phyloP scores from a whole-genome alignment of 139 green algal species.

The Chlamydomonas incerta region DNA sequence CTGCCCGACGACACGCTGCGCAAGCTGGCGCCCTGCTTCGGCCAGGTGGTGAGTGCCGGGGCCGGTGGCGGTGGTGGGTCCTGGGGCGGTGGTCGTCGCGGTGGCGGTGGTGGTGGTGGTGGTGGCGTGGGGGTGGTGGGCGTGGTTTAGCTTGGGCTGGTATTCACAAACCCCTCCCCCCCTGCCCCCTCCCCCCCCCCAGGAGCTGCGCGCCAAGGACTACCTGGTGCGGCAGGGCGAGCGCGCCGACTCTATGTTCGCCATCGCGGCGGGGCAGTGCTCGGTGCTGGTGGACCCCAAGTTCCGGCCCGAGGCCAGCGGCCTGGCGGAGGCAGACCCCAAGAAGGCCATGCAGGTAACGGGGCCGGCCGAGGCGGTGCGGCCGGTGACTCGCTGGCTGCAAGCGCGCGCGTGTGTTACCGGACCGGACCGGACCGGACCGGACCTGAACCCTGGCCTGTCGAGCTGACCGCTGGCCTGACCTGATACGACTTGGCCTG shows the following conservation, averaged over 20 bases:
- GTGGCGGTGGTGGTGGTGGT: too few species aligned
- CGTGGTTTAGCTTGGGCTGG: too few species aligned
- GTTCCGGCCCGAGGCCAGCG: background rate
- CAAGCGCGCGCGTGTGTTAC: too few species aligned
- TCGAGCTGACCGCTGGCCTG: too few species aligned
- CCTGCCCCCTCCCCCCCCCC: too few species aligned
- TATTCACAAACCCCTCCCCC: too few species aligned
- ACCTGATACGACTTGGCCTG: too few species aligned
- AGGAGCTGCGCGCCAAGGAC: slow-evolving; percentile 27
- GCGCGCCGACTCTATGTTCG: slow-evolving; percentile 47
- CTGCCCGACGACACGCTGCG: slow-evolving; percentile 43
- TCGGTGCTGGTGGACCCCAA: slow-evolving; percentile 46
- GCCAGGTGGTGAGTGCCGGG: background rate
- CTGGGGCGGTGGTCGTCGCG: too few species aligned
- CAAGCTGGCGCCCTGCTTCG: slow-evolving; percentile 51
- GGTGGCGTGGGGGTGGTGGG: too few species aligned
- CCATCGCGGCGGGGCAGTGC: slow-evolving; percentile 37
- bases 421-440: background rate
- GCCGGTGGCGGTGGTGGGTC: too few species aligned
- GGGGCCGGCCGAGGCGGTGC: background rate
- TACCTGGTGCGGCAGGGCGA: slow-evolving; percentile 45
- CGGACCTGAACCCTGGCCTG: too few species aligned
- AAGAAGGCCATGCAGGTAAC: slow-evolving; percentile 50
- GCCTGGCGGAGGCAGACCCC: slow-evolving; percentile 35
- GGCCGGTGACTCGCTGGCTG: too few species aligned